Evolutionary conservation across 2,329 filamentous ascomycete genomes (phyloP), one percentile per base, ranked within the genome.

Genomic region (Pestalotiopsis sp.): DNA sequence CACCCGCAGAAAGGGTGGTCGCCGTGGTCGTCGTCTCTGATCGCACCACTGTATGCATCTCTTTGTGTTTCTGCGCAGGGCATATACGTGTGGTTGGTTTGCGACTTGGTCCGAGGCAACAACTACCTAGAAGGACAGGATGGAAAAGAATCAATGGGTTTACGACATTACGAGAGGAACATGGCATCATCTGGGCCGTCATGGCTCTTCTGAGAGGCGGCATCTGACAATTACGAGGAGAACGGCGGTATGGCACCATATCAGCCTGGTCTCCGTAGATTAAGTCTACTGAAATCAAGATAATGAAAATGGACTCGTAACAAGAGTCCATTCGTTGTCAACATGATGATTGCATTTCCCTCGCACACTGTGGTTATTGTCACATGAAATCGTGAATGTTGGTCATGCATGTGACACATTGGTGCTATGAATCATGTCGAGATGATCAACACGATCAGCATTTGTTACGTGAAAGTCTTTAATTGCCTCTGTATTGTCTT

Each of bases 1-100:
- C 85, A 99, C 96, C 82, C 93, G 96, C 88, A 95, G 95, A 89
- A 99, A 99, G 94, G 96, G 96, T 89, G 96, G 96, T 98, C 95
- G 96, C 87, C 95, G 96, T 93, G 96, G 96, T 98, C 96, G 96
- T 88, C 95, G 96, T 97, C 93, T 99, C 86, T 99, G 89, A 93
- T 86, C 84, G 80, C 82, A 73, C 83, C 78, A 73, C 72, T 70
- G 69, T 52, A 70, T 31, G 62, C 52, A 61, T 57, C 52, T 62
- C 68, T 62, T 57, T 66, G 68, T 60, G 63, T 57, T 41, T 62
- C 23, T 66, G 36, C 31, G 36, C 27, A 36, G 36, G 23, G 63
- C 13, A n/a, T 52, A 49, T 25, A 25, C 25, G 61, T 45, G 38
- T 59, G 61, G 39, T 25, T 64, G 12, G 36, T 25, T 45, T 52